phyloP scores from a whole-genome alignment of 192 early-diverging fungal genomes.

The Backusella mclennaniae region DNA sequence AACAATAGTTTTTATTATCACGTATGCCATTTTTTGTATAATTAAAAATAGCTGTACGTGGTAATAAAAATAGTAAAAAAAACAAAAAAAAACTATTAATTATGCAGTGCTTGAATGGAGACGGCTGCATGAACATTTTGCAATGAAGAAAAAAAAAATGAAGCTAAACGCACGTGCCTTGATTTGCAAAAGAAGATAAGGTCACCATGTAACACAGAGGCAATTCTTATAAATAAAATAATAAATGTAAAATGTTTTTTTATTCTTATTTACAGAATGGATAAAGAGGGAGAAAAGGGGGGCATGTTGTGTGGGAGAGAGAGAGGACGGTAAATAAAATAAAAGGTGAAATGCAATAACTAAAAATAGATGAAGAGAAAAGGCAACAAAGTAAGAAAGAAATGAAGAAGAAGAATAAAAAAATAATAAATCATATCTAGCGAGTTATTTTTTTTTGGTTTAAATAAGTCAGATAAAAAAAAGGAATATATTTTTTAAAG shows the following conservation, averaged over 20 bases:
- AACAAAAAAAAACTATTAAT: neutral
- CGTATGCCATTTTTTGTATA: neutral
- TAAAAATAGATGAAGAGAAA: neutral
- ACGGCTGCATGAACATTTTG: neutral
- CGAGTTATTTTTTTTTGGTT: neutral
- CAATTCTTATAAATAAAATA: neutral
- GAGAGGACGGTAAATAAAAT: neutral
- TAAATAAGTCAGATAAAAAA: neutral
- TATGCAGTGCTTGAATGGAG: neutral
- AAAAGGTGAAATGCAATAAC: slow-evolving; percentile 3
- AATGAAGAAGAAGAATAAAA: slow-evolving; percentile 4
- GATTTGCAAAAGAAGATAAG: slow-evolving; percentile 8
- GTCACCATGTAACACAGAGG: slow-evolving; percentile 7
- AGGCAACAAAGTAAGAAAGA: neutral
- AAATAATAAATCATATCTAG: neutral
- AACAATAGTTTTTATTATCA: neutral
- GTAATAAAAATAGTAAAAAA: neutral
- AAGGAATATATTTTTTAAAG: neutral
- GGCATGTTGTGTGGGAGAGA: neutral
- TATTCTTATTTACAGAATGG: slow-evolving; percentile 8
- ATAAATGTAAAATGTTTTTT: neutral
- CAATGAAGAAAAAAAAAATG: neutral
- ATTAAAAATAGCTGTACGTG: neutral
- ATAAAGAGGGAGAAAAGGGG: neutral
- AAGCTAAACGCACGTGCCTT: slow-evolving; percentile 6